Evolutionary conservation across 306 rosid species (phyloP).

Genomic region (Clitoria ternatea): DNA sequence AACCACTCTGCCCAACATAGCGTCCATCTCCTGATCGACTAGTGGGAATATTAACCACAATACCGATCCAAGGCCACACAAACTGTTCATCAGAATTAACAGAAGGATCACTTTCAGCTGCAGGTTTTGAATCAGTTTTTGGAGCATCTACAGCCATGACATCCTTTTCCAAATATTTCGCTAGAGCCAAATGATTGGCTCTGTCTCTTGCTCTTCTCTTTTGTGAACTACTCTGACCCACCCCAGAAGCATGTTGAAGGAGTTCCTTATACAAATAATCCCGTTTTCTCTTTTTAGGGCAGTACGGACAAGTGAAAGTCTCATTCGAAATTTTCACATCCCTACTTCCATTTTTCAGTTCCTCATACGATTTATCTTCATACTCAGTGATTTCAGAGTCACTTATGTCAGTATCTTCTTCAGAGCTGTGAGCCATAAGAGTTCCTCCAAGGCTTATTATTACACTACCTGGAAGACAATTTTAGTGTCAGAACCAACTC

Average conservation of each 20-base stretch:
- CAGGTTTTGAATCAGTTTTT: conserved; percentile 16
- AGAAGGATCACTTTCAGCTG: conserved; percentile 31
- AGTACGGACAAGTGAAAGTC: conserved; percentile 80
- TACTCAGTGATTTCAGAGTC: conserved; percentile 68
- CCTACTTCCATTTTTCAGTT: conserved; percentile 64
- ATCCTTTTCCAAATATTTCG: conserved; percentile 70
- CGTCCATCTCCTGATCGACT: conserved; percentile 57
- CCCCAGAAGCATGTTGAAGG: conserved; percentile 95
- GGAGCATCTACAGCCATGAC: conserved; percentile 45
- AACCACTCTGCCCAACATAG: conserved; percentile 80
- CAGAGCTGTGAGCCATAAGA: conserved; percentile 47
- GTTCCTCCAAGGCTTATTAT: conserved; percentile 30
- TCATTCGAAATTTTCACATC: conserved; percentile 56
- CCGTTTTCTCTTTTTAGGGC: conserved; percentile 67
- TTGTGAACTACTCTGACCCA: conserved; percentile 80
- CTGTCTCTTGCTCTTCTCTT: conserved; percentile 75
- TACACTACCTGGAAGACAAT: conserved; percentile 35
- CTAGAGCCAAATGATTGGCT: conserved; percentile 82
- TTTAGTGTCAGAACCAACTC: neutral
- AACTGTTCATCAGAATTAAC: conserved; percentile 61
- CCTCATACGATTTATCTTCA: conserved; percentile 53
- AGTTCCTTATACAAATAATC: conserved; percentile 64
- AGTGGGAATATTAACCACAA: conserved; percentile 84
- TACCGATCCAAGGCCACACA: conserved; percentile 96
- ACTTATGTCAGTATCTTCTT: conserved; percentile 69